Base-by-base conservation (phyloP, 2,329 filamentous ascomycete genomes). In the Basipetospora chlamydospora region DNA sequence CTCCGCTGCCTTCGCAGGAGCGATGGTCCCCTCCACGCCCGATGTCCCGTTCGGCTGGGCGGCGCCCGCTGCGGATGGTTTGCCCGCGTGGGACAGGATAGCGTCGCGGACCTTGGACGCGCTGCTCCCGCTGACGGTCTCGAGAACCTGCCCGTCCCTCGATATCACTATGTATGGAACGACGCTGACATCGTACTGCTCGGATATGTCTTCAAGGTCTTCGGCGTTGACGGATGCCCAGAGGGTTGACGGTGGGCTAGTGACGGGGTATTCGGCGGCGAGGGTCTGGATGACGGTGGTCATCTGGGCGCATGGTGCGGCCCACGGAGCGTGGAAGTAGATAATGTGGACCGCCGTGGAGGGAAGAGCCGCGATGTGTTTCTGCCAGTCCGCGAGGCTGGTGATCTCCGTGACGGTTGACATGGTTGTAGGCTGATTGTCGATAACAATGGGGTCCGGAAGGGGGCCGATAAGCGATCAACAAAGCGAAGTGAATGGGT, bases 291-390 rank as follows among this genome's bases (percentile, higher is more conserved):
- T 74, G 47, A 96, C 81, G 35, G 77, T 81, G 47, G 73, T 75
- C 87, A 96, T 96, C 61, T 95, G 86, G 44, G 82, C 77, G 66
- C 90, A 96, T 31, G 90, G 90, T 41, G 86, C 86, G 21, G 90
- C 90, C 90, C 90, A 98, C 46, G 87, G 82, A 15, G 90, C 86
- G 57, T 96, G 82, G 67, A 98, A 98, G 56, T 87, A 95, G 53
- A 93, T 74, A 51, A 95, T 69, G 43, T 88, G 68, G 41, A 95
- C 73, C 12, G 81, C 74, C 12, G 77, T 70, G 2, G 78, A 53
- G 9, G 82, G 72, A 11, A 87, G 67, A 28, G 73, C 67, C 43
- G 67, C 64, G 43, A 83, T 64, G 52, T 80, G 69, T 45, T 73
- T 61, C 46, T 77, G 66, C 76, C 90, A 95, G 48, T 77, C 75